These are phyloP conservation scores for Mytilinidion resinicola DNA, from an alignment of 495 filamentous ascomycete genomes.

Conservation along the genomic window DNA sequence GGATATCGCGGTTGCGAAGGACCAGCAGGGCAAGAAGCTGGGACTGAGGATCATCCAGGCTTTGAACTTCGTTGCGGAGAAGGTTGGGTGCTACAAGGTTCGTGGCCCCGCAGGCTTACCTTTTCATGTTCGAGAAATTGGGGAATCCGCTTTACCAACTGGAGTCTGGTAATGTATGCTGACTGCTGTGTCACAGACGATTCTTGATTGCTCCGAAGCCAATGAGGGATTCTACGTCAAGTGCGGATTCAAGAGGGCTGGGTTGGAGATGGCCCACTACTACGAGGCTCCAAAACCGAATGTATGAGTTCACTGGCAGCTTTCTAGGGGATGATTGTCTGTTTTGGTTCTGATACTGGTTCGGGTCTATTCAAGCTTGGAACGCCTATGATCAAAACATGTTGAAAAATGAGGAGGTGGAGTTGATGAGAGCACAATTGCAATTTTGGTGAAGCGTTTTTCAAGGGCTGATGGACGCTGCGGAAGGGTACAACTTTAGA, in stretches of 20 bases:
- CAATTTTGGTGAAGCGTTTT: no score
- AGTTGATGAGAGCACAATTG: no score
- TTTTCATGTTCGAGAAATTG: not conserved
- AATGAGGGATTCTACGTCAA: conserved; percentile 99
- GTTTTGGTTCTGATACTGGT: not conserved
- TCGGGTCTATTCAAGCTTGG: not conserved
- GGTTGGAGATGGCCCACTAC: conserved; percentile 96
- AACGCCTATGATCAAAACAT: no score
- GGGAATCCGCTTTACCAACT: no score
- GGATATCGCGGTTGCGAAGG: conserved; percentile 89
- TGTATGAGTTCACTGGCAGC: conserved; percentile 4
- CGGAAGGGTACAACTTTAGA: no score
- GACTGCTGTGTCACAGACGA: conserved; percentile 54
- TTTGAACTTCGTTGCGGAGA: conserved; percentile 76
- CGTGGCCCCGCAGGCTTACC: conserved; percentile 26
- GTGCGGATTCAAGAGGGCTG: conserved; percentile 90
- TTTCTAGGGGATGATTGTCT: not conserved
- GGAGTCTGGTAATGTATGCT: not conserved
- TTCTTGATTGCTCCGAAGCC: conserved; percentile 69
- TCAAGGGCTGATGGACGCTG: no score
- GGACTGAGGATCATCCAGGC: conserved; percentile 90
- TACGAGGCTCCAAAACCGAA: conserved; percentile 49
- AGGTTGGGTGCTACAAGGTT: conserved; percentile 89
- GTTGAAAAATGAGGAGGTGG: no score
- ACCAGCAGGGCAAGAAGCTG: conserved; percentile 95